Conservation (phyloP, 2,329 filamentous ascomycete genomes). For the Nemania sp. region DNA sequence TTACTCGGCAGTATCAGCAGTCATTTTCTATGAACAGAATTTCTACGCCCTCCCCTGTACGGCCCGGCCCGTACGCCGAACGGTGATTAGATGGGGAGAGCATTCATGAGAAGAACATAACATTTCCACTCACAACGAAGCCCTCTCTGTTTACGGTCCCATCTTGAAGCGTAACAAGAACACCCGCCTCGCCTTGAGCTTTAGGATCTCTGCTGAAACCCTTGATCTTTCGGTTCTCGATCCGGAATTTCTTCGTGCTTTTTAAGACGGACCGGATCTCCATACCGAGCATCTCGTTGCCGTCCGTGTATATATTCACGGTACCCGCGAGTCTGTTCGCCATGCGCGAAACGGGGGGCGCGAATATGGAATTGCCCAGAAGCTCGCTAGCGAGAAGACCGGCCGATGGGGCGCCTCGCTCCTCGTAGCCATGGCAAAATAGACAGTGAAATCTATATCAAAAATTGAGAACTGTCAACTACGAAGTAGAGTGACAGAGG, state of each 20-base stretch:
- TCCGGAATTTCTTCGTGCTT: conserved; percentile 39
- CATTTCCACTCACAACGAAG: conserved; percentile 41
- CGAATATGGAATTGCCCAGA: conserved; percentile 37
- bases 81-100: too few relatives aligned
- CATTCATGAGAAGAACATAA: not conserved
- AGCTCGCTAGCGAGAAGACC: conserved; percentile 51
- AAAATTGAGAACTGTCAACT: conserved; percentile 26
- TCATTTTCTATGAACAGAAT: too few relatives aligned
- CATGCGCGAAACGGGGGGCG: conserved; percentile 48
- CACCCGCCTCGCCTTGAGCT: conserved; percentile 28
- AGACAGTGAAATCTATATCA: conserved; percentile 62
- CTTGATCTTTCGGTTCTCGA: conserved; percentile 42
- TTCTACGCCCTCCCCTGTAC: too few relatives aligned
- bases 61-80: not conserved
- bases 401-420: conserved; percentile 49
- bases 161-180: conserved; percentile 38
- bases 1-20: conserved; percentile 1
- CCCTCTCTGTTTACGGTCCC: conserved; percentile 43
- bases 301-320: conserved; percentile 57
- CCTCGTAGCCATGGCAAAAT: conserved; percentile 63
- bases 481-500: not conserved
- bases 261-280: conserved; percentile 35
- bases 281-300: conserved; percentile 40
- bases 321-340: conserved; percentile 47
- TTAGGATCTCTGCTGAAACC: conserved; percentile 24